These are phyloP conservation scores for Suhomyces canberraensis DNA, from an alignment of 805 yeast species.

Conservation along the genomic window DNA sequence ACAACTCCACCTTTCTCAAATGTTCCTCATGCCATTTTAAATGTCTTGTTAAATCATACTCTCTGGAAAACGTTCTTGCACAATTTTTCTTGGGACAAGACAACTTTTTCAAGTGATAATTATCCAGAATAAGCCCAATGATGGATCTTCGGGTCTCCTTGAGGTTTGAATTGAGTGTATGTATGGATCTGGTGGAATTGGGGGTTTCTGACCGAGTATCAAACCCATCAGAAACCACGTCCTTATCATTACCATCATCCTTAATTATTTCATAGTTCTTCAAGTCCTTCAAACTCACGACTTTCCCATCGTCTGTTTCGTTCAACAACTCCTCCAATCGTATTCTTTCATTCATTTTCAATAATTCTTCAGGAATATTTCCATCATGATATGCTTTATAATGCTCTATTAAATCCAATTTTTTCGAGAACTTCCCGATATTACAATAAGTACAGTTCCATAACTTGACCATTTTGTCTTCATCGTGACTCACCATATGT, in stretches of 20 bases:
- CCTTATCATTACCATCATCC: constrained; percentile 9
- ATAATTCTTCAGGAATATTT: constrained; percentile 31
- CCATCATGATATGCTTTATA: constrained; percentile 48
- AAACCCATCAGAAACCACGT: not conserved
- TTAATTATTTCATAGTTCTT: constrained; percentile 5
- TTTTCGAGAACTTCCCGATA: constrained; percentile 48
- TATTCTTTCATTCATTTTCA: constrained; percentile 21
- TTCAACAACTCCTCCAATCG: constrained; percentile 19
- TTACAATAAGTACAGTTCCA: constrained; percentile 68
- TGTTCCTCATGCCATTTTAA: constrained; percentile 49
- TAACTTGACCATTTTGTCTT: constrained; percentile 44
- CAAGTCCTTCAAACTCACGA: constrained; percentile 8
- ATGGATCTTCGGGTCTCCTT: constrained; percentile 16
- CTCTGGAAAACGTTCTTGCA: constrained; percentile 49
- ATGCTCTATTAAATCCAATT: constrained; percentile 56
- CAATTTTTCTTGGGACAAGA: constrained; percentile 52
- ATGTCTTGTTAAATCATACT: constrained; percentile 49
- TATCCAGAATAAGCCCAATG: constrained; percentile 36
- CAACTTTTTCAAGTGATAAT: constrained; percentile 32
- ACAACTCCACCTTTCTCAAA: constrained; percentile 26
- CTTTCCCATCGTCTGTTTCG: constrained; percentile 10
- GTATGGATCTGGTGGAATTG: constrained; percentile 6
- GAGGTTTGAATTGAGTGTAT: constrained; percentile 5
- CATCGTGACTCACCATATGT: constrained; percentile 72
- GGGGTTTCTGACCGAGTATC: constrained; percentile 3